Percentiles rank a stretch among this genome's conserved stretches.
These are phyloP conservation scores for Dryas octopetala DNA, from an alignment of 306 rosid genomes.

Conservation along the genomic window DNA sequence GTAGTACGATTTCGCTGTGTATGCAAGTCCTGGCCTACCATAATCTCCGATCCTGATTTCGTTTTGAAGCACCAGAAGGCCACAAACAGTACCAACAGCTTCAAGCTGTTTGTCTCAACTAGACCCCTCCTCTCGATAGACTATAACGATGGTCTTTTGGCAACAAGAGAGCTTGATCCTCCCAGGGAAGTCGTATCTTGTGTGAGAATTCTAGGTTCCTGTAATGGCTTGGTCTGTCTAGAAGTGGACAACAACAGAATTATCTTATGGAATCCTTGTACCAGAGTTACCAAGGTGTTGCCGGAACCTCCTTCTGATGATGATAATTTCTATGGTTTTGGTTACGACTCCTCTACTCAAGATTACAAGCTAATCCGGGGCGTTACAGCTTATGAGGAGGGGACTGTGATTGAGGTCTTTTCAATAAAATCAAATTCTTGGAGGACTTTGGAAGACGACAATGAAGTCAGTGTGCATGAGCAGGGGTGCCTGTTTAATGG, in stretches of 20 bases:
- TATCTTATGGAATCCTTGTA: background rate
- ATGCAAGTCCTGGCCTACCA: background rate
- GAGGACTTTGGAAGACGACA: background rate
- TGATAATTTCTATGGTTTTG: background rate
- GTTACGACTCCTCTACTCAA: background rate
- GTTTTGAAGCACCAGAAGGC: background rate
- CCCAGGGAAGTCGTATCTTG: too few species aligned
- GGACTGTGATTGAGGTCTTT: background rate
- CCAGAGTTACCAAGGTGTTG: background rate
- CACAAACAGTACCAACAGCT: background rate
- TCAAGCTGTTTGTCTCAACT: background rate
- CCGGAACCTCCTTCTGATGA: too few species aligned
- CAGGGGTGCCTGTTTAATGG: constrained; percentile 12
- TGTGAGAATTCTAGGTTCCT: background rate
- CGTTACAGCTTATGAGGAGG: too few species aligned
- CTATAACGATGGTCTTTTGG: too few species aligned
- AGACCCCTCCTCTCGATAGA: background rate
- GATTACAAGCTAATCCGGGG: background rate
- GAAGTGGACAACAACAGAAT: background rate
- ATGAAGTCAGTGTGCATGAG: background rate
- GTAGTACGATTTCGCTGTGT: background rate
- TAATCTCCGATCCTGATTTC: background rate
- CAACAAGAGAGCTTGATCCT: too few species aligned
- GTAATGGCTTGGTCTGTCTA: background rate
- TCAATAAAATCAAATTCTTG: background rate